A percentile compares a stretch with the other conserved stretches of the same genome.
phyloP scores from a whole-genome alignment of 306 rosid species.

The Hippophae rhamnoides region DNA sequence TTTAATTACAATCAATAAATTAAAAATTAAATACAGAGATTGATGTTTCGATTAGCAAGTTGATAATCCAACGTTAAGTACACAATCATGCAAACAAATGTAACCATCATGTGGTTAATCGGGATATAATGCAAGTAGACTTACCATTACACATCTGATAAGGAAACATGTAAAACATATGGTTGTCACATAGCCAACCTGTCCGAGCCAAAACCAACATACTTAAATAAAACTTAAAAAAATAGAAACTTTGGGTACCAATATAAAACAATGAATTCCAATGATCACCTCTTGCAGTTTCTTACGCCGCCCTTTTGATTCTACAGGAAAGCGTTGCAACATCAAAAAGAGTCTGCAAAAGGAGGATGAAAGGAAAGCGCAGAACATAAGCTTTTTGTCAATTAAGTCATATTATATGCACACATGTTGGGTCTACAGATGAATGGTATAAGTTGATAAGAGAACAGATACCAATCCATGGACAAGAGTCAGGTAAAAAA shows the following conservation, averaged over 20 bases:
- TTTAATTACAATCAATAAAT: background rate
- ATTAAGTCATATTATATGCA: background rate
- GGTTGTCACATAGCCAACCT: conserved; percentile 99
- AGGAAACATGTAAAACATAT: conserved; percentile 94
- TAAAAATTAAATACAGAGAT: background rate
- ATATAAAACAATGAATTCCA: background rate
- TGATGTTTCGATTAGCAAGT: background rate
- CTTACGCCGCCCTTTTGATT: conserved; percentile 96
- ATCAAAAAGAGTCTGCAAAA: conserved; percentile 82
- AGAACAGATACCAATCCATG: background rate
- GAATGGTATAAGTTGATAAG: background rate
- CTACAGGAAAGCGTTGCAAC: conserved; percentile 97
- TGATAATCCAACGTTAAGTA: background rate
- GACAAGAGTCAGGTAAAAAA: too few relatives aligned
- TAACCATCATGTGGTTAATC: background rate
- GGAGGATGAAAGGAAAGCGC: conserved; percentile 5
- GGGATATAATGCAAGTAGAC: conserved; percentile 21
- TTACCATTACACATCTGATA: conserved; percentile 86
- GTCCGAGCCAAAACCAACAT: conserved; percentile 21
- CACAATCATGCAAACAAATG: background rate
- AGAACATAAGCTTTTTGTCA: conserved; percentile 1
- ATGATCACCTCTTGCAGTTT: conserved; percentile 89
- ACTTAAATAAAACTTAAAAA: background rate
- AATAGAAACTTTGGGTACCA: background rate
- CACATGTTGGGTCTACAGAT: background rate